A percentile compares a stretch with the other conserved stretches of the same genome.
Conservation (phyloP, 768 basidiomycete genomes). For the Boletus patriciae region DNA sequence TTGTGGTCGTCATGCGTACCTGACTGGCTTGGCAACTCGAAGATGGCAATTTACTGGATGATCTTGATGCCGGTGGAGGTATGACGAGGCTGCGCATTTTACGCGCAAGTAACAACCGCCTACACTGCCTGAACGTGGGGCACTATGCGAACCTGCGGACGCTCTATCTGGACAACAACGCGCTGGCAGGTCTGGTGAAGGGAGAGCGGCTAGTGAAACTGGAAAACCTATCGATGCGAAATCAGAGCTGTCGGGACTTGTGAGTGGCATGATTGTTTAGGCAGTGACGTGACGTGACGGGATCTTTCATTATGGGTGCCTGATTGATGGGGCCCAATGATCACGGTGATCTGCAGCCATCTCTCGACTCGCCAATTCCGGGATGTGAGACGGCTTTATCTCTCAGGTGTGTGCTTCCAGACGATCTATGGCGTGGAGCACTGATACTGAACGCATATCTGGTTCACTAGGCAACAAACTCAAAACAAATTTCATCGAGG, state of each 20-base stretch:
- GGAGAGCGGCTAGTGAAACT: constrained; percentile 64
- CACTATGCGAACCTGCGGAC: constrained; percentile 75
- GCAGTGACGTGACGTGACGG: constrained; percentile 35
- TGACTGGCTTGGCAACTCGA: constrained; percentile 21
- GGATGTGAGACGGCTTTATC: constrained; percentile 91
- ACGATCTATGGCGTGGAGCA: constrained; percentile 16
- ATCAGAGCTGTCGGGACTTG: constrained; percentile 77
- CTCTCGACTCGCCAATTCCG: constrained; percentile 67
- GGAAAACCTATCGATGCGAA: constrained; percentile 89
- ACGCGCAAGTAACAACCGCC: constrained; percentile 78
- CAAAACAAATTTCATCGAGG: constrained; percentile 56
- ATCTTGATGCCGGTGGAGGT: constrained; percentile 51
- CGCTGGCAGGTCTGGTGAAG: constrained; percentile 50
- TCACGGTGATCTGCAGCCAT: constrained; percentile 38
- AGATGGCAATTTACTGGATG: constrained; percentile 73
- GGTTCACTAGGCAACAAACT: constrained; percentile 68
- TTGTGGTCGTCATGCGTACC: constrained; percentile 10
- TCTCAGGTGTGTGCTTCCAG: constrained; percentile 61
- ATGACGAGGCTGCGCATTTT: constrained; percentile 81
- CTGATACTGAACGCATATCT: constrained; percentile 22
- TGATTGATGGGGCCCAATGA: constrained; percentile 36
- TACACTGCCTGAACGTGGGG: constrained; percentile 63
- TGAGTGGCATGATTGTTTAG: constrained; percentile 45
- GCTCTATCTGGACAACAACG: constrained; percentile 90
- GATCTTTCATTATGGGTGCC: constrained; percentile 39